These are phyloP conservation scores for Cladophialophora psammophila DNA, from an alignment of 2,329 filamentous ascomycete genomes.

Conservation along the genomic window DNA sequence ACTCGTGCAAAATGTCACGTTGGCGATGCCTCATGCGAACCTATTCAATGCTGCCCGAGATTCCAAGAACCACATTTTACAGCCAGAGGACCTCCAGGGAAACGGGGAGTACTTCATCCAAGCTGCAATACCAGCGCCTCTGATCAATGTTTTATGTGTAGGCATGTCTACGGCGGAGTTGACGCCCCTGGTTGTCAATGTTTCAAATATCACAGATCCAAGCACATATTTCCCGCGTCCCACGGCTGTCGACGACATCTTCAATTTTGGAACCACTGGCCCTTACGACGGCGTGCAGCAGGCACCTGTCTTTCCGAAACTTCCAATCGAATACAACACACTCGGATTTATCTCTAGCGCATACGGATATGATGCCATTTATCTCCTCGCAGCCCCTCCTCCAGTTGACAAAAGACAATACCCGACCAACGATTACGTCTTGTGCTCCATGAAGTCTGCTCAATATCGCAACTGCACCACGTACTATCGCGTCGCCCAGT, in stretches of 20 bases:
- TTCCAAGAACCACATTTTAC: slow-evolving; percentile 69
- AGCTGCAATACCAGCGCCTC: slow-evolving; percentile 74
- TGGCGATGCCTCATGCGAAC: slow-evolving; percentile 78
- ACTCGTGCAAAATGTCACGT: slow-evolving; percentile 76
- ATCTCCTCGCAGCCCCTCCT: slow-evolving; percentile 66
- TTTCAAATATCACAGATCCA: slow-evolving; percentile 30
- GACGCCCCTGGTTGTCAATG: slow-evolving; percentile 63
- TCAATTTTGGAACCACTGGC: slow-evolving; percentile 64
- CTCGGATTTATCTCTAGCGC: slow-evolving; percentile 62
- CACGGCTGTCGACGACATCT: slow-evolving; percentile 73
- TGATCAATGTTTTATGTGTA: slow-evolving; percentile 75
- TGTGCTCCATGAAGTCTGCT: slow-evolving; percentile 73
- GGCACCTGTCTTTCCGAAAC: slow-evolving; percentile 62
- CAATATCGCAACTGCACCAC: slow-evolving; percentile 73
- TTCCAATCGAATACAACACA: slow-evolving; percentile 71
- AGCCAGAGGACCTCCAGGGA: slow-evolving; percentile 70
- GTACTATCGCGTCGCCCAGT: slow-evolving; percentile 58
- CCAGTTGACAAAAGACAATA: slow-evolving; percentile 35
- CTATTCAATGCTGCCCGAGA: slow-evolving; percentile 71
- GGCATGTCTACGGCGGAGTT: slow-evolving; percentile 69
- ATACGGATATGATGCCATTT: slow-evolving; percentile 64
- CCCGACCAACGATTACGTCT: slow-evolving; percentile 61
- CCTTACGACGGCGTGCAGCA: slow-evolving; percentile 46
- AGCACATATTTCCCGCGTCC: slow-evolving; percentile 58
- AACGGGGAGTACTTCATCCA: slow-evolving; percentile 72